These are phyloP conservation scores for Protomyces gravidus DNA, from an alignment of 1,139 yeast genomes.

Conservation along the genomic window DNA sequence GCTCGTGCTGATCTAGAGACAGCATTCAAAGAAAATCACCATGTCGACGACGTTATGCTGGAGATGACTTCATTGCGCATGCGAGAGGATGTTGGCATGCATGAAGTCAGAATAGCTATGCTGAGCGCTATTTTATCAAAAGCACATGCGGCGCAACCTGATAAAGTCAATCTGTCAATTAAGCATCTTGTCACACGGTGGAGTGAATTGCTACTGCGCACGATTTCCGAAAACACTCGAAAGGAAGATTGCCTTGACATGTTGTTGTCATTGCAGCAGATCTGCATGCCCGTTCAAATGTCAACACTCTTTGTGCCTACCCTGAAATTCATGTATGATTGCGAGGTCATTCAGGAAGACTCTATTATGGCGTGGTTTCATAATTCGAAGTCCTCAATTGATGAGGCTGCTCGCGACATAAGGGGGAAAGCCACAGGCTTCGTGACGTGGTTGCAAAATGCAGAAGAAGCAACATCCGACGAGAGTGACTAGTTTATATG, in stretches of 20 bases:
- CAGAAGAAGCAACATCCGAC: constrained; percentile 14
- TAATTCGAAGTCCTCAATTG: constrained; percentile 40
- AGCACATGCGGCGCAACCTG: not conserved
- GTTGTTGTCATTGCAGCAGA: constrained; percentile 54
- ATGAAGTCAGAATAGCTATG: constrained; percentile 83
- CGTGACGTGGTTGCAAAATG: constrained; percentile 21
- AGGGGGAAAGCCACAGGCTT: constrained; percentile 15
- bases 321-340: constrained; percentile 66
- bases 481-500: constrained; percentile 8
- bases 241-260: constrained; percentile 70
- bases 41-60: constrained; percentile 82
- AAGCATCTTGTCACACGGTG: constrained; percentile 70
- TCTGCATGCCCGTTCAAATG: constrained; percentile 42
- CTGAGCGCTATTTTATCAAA: constrained; percentile 56
- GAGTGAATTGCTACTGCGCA: constrained; percentile 74
- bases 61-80: constrained; percentile 91
- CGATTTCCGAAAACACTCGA: constrained; percentile 59
- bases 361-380: constrained; percentile 69
- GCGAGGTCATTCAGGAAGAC: constrained; percentile 78
- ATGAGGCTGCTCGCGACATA: not conserved
- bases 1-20: constrained; percentile 92
- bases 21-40: constrained; percentile 87
- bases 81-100: constrained; percentile 95
- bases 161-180: constrained; percentile 49
- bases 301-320: constrained; percentile 45